Conservation (phyloP, 1,139 yeast species). For the Hemisphaericaspora lyxosophila region DNA sequence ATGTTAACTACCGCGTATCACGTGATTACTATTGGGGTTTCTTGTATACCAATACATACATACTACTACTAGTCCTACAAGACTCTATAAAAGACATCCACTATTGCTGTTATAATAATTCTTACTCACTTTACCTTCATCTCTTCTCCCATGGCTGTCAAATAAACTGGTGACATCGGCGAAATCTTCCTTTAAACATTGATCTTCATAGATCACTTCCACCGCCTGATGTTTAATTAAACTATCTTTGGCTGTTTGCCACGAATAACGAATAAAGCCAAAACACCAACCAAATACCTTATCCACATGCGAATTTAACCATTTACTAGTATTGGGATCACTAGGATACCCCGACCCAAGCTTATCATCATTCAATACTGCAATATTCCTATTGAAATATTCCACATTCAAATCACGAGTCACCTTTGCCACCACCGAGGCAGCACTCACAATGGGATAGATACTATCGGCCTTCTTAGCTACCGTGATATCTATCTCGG, state of each 20-base stretch:
- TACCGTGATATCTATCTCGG: constrained; percentile 73
- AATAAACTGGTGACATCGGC: constrained; percentile 28
- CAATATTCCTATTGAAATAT: constrained; percentile 25
- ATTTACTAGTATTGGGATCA: constrained; percentile 77
- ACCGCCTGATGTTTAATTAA: constrained; percentile 54
- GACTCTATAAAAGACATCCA: background rate
- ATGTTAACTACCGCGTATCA: constrained; percentile 5
- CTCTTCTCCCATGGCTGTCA: constrained; percentile 6
- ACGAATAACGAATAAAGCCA: constrained; percentile 76
- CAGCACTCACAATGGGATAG: constrained; percentile 93
- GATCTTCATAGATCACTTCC: constrained; percentile 41
- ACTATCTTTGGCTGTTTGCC: constrained; percentile 89
- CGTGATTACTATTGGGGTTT: background rate
- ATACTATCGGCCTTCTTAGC: constrained; percentile 93
- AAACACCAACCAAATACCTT: constrained; percentile 85
- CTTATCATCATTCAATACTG: constrained; percentile 24
- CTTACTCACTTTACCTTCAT: constrained; percentile 6
- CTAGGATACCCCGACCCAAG: constrained; percentile 96
- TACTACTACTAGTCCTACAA: background rate
- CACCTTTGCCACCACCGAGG: constrained; percentile 96
- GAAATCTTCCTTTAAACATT: constrained; percentile 27
- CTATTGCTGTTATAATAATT: constrained; percentile 11
- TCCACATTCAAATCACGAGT: constrained; percentile 78
- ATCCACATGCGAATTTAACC: constrained; percentile 67
- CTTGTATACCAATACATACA: background rate